Conservation (phyloP, 2,329 filamentous ascomycete species). For the Colletotrichum graminicola region DNA sequence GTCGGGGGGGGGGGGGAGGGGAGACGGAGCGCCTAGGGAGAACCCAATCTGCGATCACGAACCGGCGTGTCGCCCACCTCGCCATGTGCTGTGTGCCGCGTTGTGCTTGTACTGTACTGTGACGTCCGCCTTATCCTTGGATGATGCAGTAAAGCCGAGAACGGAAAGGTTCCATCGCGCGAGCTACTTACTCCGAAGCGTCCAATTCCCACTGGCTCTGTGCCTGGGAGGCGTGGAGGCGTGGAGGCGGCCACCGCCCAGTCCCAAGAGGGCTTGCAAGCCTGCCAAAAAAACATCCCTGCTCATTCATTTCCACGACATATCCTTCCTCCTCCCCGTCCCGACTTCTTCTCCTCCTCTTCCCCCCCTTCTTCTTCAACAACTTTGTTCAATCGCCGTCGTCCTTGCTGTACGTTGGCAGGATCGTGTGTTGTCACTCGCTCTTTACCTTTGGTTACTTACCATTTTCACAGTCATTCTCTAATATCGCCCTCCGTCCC, state of each 20-base stretch:
- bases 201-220: constrained; percentile 3
- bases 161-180: constrained; percentile 36
- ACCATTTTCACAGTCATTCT: constrained; percentile 46
- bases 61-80: not conserved
- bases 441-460: constrained; percentile 38
- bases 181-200: constrained; percentile 31
- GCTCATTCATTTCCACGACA: constrained; percentile 40
- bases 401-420: constrained; percentile 48
- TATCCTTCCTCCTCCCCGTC: constrained; percentile 40
- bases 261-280: constrained; percentile 13
- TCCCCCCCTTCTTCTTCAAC: constrained; percentile 46
- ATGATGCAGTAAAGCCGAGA: constrained; percentile 26
- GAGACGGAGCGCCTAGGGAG: not conserved
- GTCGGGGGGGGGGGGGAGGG: not conserved
- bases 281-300: constrained; percentile 21
- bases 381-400: constrained; percentile 50
- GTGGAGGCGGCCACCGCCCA: constrained; percentile 12
- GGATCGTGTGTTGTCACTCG: constrained; percentile 46
- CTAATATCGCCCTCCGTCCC: constrained; percentile 39
- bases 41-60: constrained; percentile 17
- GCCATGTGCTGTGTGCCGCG: not conserved
- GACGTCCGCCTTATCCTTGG: constrained; percentile 13
- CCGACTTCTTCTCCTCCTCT: constrained; percentile 36
- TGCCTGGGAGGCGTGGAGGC: not conserved
- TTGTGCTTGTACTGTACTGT: not conserved